Evolutionary conservation across 371 early-diverging fungal genomes (phyloP).

Genomic region (Umbelopsis sp.): DNA sequence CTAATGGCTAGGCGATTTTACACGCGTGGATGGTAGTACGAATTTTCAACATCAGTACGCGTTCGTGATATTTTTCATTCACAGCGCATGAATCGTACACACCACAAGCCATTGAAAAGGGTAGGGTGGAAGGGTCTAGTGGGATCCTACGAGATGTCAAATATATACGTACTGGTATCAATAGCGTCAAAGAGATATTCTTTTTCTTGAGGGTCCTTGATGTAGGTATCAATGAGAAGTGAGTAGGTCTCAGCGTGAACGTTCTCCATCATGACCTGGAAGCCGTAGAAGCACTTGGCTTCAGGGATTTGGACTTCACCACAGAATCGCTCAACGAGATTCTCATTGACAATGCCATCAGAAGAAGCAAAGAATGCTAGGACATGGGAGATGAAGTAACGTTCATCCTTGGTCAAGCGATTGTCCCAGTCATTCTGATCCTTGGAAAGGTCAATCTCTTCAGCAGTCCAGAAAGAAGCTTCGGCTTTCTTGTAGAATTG

Average conservation of each 20-base stretch:
- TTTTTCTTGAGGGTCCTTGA: conserved; percentile 90
- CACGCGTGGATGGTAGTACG: background rate
- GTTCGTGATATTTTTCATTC: no score
- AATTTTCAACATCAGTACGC: background rate
- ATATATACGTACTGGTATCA: conserved; percentile 76
- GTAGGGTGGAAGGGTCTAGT: no score
- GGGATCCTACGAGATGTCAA: no score
- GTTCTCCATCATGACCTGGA: conserved; percentile 99
- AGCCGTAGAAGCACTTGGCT: conserved; percentile 99
- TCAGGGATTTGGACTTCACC: conserved; percentile 98
- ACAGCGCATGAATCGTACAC: no score
- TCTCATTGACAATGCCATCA: conserved; percentile 99
- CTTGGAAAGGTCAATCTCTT: conserved; percentile 98
- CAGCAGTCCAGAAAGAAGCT: conserved; percentile 99
- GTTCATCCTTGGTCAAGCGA: conserved; percentile 90
- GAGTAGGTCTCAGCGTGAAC: conserved; percentile 99
- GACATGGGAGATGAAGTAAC: conserved; percentile 96
- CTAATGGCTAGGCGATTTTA: background rate
- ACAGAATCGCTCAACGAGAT: conserved; percentile 95
- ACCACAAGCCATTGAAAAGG: background rate
- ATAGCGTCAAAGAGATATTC: conserved; percentile 96
- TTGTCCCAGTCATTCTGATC: conserved; percentile 96
- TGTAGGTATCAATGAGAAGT: conserved; percentile 98
- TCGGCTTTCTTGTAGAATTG: conserved; percentile 99
- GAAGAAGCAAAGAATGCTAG: conserved; percentile 99